Percentiles rank a stretch among this genome's conserved stretches.
phyloP scores from a whole-genome alignment of 768 basidiomycete genomes.

The Ramaria sp. region DNA sequence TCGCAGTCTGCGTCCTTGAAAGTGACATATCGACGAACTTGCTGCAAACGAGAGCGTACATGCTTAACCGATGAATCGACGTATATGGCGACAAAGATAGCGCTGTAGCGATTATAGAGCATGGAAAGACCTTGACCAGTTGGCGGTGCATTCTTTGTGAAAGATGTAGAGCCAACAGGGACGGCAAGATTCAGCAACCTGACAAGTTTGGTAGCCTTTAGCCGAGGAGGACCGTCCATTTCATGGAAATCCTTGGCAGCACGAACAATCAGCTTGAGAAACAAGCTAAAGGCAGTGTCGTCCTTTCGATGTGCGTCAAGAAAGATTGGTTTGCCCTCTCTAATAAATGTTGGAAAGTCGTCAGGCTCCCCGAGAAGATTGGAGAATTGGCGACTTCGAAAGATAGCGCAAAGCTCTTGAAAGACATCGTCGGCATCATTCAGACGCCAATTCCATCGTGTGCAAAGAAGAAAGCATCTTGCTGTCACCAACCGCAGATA shows the following conservation, averaged over 20 bases:
- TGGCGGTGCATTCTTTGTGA: constrained; percentile 43
- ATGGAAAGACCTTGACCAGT: constrained; percentile 50
- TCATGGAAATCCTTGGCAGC: constrained; percentile 32
- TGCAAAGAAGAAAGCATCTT: constrained; percentile 64
- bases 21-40: constrained; percentile 53
- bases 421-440: constrained; percentile 48
- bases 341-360: constrained; percentile 67
- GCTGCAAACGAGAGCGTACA: constrained; percentile 43
- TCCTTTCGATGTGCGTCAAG: constrained; percentile 37
- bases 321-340: constrained; percentile 39
- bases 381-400: constrained; percentile 65
- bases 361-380: constrained; percentile 51
- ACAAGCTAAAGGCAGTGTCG: constrained; percentile 71
- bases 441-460: constrained; percentile 70
- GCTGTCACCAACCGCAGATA: constrained; percentile 61
- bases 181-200: constrained; percentile 64
- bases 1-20: constrained; percentile 56
- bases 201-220: constrained; percentile 35
- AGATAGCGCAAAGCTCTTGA: constrained; percentile 55
- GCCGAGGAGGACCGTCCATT: constrained; percentile 20
- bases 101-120: constrained; percentile 74
- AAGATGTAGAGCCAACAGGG: constrained; percentile 61
- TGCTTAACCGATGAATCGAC: constrained; percentile 46
- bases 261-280: constrained; percentile 72
- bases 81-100: constrained; percentile 58